Conservation (phyloP, 805 yeast genomes). For the Candida ponderosae region DNA sequence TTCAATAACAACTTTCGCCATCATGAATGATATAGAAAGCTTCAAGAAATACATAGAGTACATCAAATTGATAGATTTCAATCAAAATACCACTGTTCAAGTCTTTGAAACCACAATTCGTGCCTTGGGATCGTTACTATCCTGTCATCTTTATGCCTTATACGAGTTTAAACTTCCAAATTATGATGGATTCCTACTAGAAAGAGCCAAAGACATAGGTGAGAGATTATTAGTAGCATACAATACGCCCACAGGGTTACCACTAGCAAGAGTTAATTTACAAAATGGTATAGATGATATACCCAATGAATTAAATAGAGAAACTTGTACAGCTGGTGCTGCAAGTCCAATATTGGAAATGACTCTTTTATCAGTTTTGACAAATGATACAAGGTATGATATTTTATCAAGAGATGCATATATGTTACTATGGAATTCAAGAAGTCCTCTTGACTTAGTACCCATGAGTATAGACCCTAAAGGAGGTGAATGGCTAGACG, state of each 20-base stretch:
- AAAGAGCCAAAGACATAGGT: constrained; percentile 71
- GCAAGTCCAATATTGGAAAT: constrained; percentile 79
- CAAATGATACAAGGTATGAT: constrained; percentile 70
- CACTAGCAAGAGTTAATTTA: constrained; percentile 74
- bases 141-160: constrained; percentile 65
- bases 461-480: constrained; percentile 73
- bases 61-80: constrained; percentile 36
- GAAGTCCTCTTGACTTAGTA: constrained; percentile 54
- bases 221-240: constrained; percentile 63
- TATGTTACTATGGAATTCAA: constrained; percentile 59
- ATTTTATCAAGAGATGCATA: constrained; percentile 53
- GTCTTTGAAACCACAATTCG: constrained; percentile 85
- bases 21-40: constrained; percentile 54
- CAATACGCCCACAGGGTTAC: constrained; percentile 55
- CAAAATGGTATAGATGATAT: constrained; percentile 39
- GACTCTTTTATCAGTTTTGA: constrained; percentile 62
- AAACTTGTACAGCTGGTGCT: constrained; percentile 86
- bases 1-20: constrained; percentile 68
- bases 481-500: constrained; percentile 46
- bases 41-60: constrained; percentile 40
- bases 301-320: constrained; percentile 38
- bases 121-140: constrained; percentile 71
- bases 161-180: constrained; percentile 24
- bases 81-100: constrained; percentile 66
- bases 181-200: constrained; percentile 69